Percentiles rank a stretch among this genome's conserved stretches.
Conservation (phyloP, 2,329 filamentous ascomycete genomes). For the Aspergillus latus region DNA sequence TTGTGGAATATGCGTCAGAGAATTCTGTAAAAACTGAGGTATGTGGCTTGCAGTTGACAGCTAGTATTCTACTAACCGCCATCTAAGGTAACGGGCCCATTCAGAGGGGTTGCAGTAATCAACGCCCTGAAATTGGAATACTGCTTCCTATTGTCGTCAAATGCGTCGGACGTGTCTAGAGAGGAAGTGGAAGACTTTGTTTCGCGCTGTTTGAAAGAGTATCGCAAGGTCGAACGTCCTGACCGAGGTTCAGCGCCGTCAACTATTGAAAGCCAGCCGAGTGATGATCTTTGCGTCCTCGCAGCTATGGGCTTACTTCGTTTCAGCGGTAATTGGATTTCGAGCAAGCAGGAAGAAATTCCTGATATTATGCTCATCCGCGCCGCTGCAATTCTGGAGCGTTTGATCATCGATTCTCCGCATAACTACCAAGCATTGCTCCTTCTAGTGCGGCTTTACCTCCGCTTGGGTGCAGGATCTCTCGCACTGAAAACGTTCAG, state of each 20-base stretch:
- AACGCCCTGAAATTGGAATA: conserved; percentile 48
- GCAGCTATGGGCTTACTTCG: conserved; percentile 45
- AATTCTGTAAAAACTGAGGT: conserved; percentile 26
- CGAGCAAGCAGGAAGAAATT: conserved; percentile 21
- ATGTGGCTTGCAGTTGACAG: conserved; percentile 9
- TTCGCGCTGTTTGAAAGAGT: conserved; percentile 38
- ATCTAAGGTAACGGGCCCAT: conserved; percentile 22
- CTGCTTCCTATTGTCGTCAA: conserved; percentile 37
- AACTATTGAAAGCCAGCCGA: conserved; percentile 45
- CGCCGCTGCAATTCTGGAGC: conserved; percentile 41
- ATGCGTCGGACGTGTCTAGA: conserved; percentile 27
- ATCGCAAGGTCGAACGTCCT: conserved; percentile 26
- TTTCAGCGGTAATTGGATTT: conserved; percentile 24
- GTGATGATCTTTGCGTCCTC: conserved; percentile 45
- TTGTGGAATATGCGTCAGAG: conserved; percentile 28
- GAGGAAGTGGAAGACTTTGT: conserved; percentile 39
- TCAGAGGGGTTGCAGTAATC: conserved; percentile 35
- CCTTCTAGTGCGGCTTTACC: conserved; percentile 45
- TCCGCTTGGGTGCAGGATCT: conserved; percentile 46
- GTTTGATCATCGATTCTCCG: conserved; percentile 42
- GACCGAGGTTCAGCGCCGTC: conserved; percentile 29
- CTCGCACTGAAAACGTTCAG: conserved; percentile 48
- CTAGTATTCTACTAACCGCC: conserved; percentile 6
- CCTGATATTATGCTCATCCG: conserved; percentile 37
- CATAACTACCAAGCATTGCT: conserved; percentile 50